These are phyloP conservation scores for Aspergillus affinis DNA, from an alignment of 495 filamentous ascomycete species.

Conservation along the genomic window DNA sequence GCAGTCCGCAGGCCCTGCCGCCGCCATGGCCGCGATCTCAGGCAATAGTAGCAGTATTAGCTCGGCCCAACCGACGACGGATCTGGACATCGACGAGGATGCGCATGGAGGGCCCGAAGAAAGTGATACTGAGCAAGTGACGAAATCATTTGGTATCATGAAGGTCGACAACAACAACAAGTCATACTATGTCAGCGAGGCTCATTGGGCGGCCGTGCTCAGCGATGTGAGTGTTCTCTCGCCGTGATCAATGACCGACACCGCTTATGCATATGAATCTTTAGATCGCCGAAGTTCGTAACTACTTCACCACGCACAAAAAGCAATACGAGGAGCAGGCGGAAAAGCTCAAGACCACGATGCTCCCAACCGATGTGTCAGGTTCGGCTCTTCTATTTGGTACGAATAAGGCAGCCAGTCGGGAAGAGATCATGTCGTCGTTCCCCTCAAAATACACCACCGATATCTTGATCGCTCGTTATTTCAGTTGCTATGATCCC, in stretches of 20 bases:
- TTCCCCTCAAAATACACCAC: conserved; percentile 79
- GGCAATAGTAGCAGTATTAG: conserved; percentile 58
- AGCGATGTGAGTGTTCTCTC: conserved; percentile 59
- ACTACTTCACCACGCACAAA: conserved; percentile 74
- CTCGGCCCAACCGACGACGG: conserved; percentile 43
- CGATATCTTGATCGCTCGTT: conserved; percentile 73
- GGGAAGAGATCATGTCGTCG: conserved; percentile 72
- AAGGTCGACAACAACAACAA: conserved; percentile 84
- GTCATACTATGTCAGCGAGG: conserved; percentile 81
- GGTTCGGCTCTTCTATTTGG: conserved; percentile 75
- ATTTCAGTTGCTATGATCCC: conserved; percentile 71
- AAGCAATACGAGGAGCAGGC: conserved; percentile 66
- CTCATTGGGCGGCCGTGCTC: conserved; percentile 87
- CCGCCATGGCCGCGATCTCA: conserved; percentile 62
- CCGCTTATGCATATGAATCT: conserved; percentile 16
- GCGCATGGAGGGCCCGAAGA: conserved; percentile 53
- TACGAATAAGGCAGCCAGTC: conserved; percentile 61
- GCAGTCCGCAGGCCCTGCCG: conserved; percentile 63
- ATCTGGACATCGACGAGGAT: conserved; percentile 61
- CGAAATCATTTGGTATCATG: conserved; percentile 82
- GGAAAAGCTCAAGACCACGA: conserved; percentile 62
- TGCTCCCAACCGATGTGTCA: conserved; percentile 55
- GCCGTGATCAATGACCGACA: conserved; percentile 10
- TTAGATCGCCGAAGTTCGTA: conserved; percentile 89
- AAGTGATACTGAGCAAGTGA: conserved; percentile 85